Base-by-base conservation (phyloP, 768 basidiomycete genomes). In the Mycena filopes region DNA sequence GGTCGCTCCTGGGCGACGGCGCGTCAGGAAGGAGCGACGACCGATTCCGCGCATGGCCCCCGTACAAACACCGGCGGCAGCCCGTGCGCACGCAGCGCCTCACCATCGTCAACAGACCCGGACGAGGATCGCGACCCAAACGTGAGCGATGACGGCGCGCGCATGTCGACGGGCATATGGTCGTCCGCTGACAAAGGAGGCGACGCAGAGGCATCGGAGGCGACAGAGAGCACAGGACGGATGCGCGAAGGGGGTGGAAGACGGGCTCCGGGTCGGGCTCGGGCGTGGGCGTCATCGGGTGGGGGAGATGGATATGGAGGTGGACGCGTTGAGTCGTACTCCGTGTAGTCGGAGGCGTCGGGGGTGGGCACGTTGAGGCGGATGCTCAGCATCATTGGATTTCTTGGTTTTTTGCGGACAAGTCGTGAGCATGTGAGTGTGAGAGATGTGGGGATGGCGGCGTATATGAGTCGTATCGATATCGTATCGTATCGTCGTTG, bases 231-330 rank as follows among this genome's bases (percentile, higher is more conserved):
- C 1, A 42, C 7, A 3, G 68, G 68, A 16, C 64, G 67, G 40
- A 65, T 65, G 40, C 68, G 63, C 55, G 68, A 69, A 91, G 79
- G 0, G 90, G 85, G 56, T 86, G 84, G 76, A 91, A 87, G 0
- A 87, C 84, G 0, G 83, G 84, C 0, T 81, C 82, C 0, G 87
- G 84, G 26, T 90, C 89, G 2, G 81, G 79, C 43, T 86, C 84
- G 4, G 88, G 89, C 0, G 79, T 82, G 2, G 90, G 88, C 4
- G 86, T 88, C 74, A 83, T 73, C 3, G 86, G n/a, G n/a, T n/a
- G n/a, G n/a, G n/a, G n/a, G n/a, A n/a, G n/a, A n/a, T n/a, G n/a
- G n/a, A n/a, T n/a, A n/a, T n/a, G n/a, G n/a, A n/a, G n/a, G n/a
- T n/a, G n/a, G n/a, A n/a, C n/a, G n/a, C n/a, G n/a, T n/a, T n/a